phyloP scores from a whole-genome alignment of 1,139 yeast species.

The Candida gigantensis region DNA sequence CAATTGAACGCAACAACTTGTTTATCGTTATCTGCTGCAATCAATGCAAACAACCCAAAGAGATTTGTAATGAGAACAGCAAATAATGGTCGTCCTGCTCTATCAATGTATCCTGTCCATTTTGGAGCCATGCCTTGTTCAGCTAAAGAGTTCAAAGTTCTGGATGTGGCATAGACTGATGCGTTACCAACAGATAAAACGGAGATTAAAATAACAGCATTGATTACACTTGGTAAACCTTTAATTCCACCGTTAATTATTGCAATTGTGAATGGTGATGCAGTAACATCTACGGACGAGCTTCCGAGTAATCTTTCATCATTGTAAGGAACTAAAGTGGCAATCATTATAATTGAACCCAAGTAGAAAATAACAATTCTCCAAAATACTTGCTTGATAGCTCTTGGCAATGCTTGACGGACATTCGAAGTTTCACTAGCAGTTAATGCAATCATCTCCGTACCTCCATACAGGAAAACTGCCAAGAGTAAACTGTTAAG shows the following conservation, averaged over 20 bases:
- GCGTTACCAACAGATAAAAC: conserved; percentile 48
- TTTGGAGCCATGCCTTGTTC: conserved; percentile 48
- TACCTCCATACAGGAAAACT: conserved; percentile 45
- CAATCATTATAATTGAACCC: conserved; percentile 39
- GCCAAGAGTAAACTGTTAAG: conserved; percentile 44
- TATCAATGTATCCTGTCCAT: conserved; percentile 40
- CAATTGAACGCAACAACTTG: conserved; percentile 36
- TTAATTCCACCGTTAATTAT: conserved; percentile 53
- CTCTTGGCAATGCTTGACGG: conserved; percentile 38
- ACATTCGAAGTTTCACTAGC: conserved; percentile 47
- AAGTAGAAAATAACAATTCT: conserved; percentile 44
- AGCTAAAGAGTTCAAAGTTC: conserved; percentile 43
- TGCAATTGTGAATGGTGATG: conserved; percentile 37
- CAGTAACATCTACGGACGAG: conserved; percentile 23
- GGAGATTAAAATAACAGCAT: conserved; percentile 43
- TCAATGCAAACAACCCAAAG: conserved; percentile 42
- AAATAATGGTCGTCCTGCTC: conserved; percentile 43
- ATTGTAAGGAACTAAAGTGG: conserved; percentile 38
- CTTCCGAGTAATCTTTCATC: conserved; percentile 36
- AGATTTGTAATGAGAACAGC: conserved; percentile 39
- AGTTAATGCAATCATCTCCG: conserved; percentile 43
- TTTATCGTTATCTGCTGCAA: conserved; percentile 38
- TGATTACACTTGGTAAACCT: conserved; percentile 47
- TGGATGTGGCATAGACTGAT: conserved; percentile 46
- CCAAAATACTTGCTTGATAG: conserved; percentile 49